Evolutionary conservation across 2,329 filamentous ascomycete genomes (phyloP).

Genomic region (Penicillium sp.): DNA sequence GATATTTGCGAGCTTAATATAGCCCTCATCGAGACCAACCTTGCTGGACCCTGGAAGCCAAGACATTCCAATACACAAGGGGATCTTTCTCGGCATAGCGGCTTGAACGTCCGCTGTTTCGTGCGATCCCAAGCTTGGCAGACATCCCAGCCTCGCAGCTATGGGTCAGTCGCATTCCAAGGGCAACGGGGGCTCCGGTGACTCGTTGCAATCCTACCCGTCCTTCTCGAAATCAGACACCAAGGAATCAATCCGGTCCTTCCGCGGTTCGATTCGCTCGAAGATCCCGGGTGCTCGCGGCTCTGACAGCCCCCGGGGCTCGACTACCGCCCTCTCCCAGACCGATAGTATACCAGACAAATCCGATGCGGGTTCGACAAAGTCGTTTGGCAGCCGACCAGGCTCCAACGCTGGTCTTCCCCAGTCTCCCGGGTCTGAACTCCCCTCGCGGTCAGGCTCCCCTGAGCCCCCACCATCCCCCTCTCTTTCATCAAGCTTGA

Average conservation of each 20-base stretch:
- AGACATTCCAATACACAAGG: constrained; percentile 32
- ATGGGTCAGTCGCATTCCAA: constrained; percentile 56
- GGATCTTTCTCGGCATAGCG: constrained; percentile 22
- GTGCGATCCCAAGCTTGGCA: constrained; percentile 33
- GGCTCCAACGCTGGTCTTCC: constrained; percentile 30
- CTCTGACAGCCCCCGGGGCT: constrained; percentile 78
- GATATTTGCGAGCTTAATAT: constrained; percentile 20
- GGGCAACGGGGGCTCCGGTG: constrained; percentile 56
- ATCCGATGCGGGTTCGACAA: constrained; percentile 72
- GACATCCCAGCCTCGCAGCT: constrained; percentile 33
- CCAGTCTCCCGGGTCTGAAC: constrained; percentile 42
- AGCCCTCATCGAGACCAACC: constrained; percentile 11
- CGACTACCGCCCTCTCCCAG: constrained; percentile 62
- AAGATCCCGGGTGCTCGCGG: constrained; percentile 72
- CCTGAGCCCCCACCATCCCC: constrained; percentile 77
- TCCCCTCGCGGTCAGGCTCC: constrained; percentile 50
- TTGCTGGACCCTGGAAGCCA: constrained; percentile 22
- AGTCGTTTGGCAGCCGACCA: constrained; percentile 61
- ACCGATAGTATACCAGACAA: constrained; percentile 60
- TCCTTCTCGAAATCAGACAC: constrained; percentile 92
- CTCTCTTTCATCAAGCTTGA: constrained; percentile 72
- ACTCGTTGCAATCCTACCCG: constrained; percentile 78
- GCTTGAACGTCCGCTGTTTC: constrained; percentile 23
- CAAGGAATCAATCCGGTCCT: constrained; percentile 84
- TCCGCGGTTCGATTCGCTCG: constrained; percentile 75